Conservation (phyloP, 1,284 basidiomycete genomes). For the Vanrija humicola region DNA sequence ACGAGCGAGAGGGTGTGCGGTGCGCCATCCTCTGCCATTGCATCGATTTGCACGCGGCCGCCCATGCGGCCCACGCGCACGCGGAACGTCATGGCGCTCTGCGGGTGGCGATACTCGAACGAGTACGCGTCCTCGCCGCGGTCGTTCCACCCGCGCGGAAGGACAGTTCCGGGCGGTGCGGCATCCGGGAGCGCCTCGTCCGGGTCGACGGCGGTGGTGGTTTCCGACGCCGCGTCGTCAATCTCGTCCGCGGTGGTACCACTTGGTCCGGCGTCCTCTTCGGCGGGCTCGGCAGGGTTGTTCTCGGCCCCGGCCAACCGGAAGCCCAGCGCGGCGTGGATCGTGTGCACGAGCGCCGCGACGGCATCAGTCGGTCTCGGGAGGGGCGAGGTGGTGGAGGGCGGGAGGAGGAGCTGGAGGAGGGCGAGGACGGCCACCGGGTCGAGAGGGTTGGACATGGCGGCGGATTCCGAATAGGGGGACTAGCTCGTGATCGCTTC, state of each 20-base stretch:
- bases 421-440: conserved; percentile 20
- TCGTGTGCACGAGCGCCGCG: conserved; percentile 48
- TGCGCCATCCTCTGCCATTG: conserved; percentile 51
- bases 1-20: conserved; percentile 48
- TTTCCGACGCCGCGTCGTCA: conserved; percentile 38
- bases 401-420: conserved; percentile 28
- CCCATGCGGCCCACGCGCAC: conserved; percentile 50
- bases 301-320: conserved; percentile 29
- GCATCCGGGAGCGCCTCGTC: conserved; percentile 15
- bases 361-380: conserved; percentile 43
- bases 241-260: conserved; percentile 21
- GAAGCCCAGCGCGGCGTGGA: conserved; percentile 49
- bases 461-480: neutral
- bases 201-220: conserved; percentile 41
- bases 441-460: conserved; percentile 34
- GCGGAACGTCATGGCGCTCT: conserved; percentile 48
- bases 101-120: conserved; percentile 49
- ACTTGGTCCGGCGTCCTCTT: neutral
- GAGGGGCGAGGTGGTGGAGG: conserved; percentile 31
- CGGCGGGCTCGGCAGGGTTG: neutral
- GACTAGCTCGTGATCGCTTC: too few relatives aligned
- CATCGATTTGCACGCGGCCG: conserved; percentile 47
- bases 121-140: conserved; percentile 43
- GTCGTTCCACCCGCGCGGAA: conserved; percentile 32
- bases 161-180: neutral